A percentile compares a stretch with the other conserved stretches of the same genome.
Evolutionary conservation across 306 rosid species (phyloP).

Genomic region (Begonia peltatifolia): DNA sequence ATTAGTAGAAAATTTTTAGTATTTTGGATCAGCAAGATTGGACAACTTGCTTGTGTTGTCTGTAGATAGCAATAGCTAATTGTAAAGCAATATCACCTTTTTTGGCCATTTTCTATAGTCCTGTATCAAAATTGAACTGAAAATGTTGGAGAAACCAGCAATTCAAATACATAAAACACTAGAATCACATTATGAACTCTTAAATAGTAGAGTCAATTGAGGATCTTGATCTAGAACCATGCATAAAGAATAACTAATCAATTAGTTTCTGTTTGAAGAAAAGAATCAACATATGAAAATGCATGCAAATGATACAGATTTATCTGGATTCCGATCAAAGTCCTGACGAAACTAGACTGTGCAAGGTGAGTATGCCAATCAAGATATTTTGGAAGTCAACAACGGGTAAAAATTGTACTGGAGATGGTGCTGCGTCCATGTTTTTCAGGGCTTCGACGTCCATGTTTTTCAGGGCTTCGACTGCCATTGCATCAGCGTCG

Average conservation of each 20-base stretch:
- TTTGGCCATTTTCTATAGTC: too few relatives aligned
- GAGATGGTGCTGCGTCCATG: slow-evolving; percentile 98
- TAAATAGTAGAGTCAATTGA: not conserved
- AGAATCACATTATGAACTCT: too few relatives aligned
- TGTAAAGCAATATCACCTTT: too few relatives aligned
- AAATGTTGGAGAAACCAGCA: too few relatives aligned
- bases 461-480: slow-evolving; percentile 90
- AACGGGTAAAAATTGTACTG: slow-evolving; percentile 93
- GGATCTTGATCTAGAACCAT: too few relatives aligned
- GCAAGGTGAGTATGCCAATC: slow-evolving; percentile 93
- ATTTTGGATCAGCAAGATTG: too few relatives aligned
- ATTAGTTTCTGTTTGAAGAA: not conserved
- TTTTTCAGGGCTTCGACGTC: slow-evolving; percentile 94
- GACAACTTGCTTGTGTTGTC: too few relatives aligned
- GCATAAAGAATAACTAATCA: too few relatives aligned
- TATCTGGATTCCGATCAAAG: slow-evolving; percentile 19
- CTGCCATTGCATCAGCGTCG: slow-evolving; percentile 77
- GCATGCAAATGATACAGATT: not conserved
- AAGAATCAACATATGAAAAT: not conserved
- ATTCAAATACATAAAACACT: too few relatives aligned
- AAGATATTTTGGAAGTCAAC: slow-evolving; percentile 34
- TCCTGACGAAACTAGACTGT: slow-evolving; percentile 90
- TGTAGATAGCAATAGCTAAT: too few relatives aligned
- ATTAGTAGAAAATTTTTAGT: not conserved
- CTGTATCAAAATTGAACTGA: too few relatives aligned